phyloP scores from a whole-genome alignment of 257 asterid species.

The Ophiorrhiza pumila region DNA sequence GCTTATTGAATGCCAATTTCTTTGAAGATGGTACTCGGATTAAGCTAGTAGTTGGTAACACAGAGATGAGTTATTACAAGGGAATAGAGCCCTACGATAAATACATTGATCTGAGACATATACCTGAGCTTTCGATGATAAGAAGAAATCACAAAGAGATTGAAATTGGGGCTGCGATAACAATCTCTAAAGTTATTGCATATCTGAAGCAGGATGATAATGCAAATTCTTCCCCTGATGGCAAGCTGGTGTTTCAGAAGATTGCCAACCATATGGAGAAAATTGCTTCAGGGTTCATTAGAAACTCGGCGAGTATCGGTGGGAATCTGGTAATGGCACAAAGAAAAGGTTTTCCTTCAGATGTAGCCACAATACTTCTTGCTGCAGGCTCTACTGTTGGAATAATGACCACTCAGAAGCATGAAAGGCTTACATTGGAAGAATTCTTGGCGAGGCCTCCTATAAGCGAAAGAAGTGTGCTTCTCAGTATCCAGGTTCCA shows the following conservation, averaged over 20 bases:
- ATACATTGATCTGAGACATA: constrained; percentile 54
- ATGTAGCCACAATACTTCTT: constrained; percentile 56
- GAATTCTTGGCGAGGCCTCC: constrained; percentile 50
- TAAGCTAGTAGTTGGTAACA: constrained; percentile 65
- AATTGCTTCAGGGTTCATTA: constrained; percentile 46
- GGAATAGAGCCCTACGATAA: constrained; percentile 38
- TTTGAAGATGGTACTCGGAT: constrained; percentile 21
- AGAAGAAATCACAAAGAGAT: constrained; percentile 36
- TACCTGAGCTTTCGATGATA: constrained; percentile 46
- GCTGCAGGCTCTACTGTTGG: constrained; percentile 42
- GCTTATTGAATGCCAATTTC: constrained; percentile 35
- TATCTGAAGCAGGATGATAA: constrained; percentile 34
- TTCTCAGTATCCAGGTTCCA: constrained; percentile 52
- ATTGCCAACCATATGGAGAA: constrained; percentile 62
- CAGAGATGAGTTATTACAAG: constrained; percentile 58
- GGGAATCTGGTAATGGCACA: constrained; percentile 74
- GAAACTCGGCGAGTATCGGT: constrained; percentile 61
- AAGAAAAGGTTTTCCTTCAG: constrained; percentile 57
- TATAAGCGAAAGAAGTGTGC: constrained; percentile 40
- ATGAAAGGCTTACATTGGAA: constrained; percentile 40
- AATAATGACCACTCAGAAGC: constrained; percentile 28
- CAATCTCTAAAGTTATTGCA: constrained; percentile 48
- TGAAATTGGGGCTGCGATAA: constrained; percentile 57
- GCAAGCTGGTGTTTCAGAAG: constrained; percentile 30
- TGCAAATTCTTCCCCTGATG: constrained; percentile 19